A percentile compares a stretch with the other conserved stretches of the same genome.
phyloP scores from a whole-genome alignment of 768 basidiomycete genomes.

The Rhodosporidiobolus sp. region DNA sequence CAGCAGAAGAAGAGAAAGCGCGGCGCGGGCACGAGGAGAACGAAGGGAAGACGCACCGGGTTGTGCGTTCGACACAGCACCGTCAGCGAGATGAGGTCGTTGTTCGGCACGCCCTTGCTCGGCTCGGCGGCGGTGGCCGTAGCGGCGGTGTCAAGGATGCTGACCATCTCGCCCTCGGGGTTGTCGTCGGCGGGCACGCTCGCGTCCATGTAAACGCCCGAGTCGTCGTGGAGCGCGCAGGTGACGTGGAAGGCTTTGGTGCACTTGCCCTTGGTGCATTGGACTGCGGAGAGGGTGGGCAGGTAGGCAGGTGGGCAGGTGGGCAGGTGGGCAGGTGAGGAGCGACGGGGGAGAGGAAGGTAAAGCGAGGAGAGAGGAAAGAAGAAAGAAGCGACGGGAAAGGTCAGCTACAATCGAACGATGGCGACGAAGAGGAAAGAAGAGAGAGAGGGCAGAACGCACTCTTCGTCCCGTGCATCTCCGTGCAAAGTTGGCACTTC shows the following conservation, averaged over 20 bases:
- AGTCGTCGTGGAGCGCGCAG: conserved; percentile 66
- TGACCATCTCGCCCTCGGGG: conserved; percentile 46
- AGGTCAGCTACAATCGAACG: background rate
- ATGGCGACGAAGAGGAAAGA: background rate
- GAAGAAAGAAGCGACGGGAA: too few species aligned
- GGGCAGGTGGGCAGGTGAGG: too few species aligned
- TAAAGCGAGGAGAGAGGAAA: background rate
- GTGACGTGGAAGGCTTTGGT: conserved; percentile 88
- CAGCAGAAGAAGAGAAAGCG: conserved; percentile 1
- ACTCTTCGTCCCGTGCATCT: conserved; percentile 47
- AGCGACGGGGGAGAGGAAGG: too few species aligned
- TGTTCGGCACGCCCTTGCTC: conserved; percentile 48
- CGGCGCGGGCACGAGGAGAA: conserved; percentile 31
- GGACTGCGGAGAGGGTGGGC: conserved; percentile 52
- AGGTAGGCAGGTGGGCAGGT: too few species aligned
- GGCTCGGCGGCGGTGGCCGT: background rate
- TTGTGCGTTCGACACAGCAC: conserved; percentile 84
- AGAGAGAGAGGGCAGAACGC: conserved; percentile 30
- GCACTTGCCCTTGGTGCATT: conserved; percentile 93
- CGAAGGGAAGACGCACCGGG: conserved; percentile 60
- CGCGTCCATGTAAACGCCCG: conserved; percentile 44
- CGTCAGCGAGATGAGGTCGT: conserved; percentile 52
- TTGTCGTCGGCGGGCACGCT: conserved; percentile 43
- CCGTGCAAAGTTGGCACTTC: conserved; percentile 89
- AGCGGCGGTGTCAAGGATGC: conserved; percentile 56